Evolutionary conservation across 805 yeast species (phyloP).

Genomic region (Pichia occidentalis): DNA sequence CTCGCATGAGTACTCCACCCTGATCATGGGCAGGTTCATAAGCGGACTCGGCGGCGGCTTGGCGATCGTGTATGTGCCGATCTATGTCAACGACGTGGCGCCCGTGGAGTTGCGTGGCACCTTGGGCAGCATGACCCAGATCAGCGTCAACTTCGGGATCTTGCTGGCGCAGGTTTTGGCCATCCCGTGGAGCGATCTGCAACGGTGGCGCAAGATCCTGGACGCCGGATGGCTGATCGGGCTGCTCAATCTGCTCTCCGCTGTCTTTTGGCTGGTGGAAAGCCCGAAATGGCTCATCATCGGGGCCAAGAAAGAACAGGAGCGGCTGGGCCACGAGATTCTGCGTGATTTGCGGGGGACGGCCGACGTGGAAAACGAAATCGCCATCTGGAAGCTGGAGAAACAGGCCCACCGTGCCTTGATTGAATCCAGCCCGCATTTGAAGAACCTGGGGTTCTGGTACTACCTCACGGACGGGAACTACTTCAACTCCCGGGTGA

Average conservation of each 20-base stretch:
- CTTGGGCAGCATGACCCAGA: constrained; percentile 86
- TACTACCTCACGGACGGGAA: constrained; percentile 45
- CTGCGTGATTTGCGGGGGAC: constrained; percentile 34
- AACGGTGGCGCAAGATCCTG: constrained; percentile 68
- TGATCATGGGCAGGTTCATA: constrained; percentile 65
- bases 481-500: constrained; percentile 52
- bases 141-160: constrained; percentile 80
- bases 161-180: constrained; percentile 74
- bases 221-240: constrained; percentile 56
- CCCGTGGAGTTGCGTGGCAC: constrained; percentile 66
- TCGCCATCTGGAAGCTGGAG: constrained; percentile 28
- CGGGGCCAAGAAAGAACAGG: constrained; percentile 35
- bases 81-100: constrained; percentile 73
- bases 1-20: constrained; percentile 35
- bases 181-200: constrained; percentile 53
- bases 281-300: constrained; percentile 74
- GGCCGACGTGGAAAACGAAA: constrained; percentile 18
- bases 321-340: constrained; percentile 17
- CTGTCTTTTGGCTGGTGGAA: constrained; percentile 48
- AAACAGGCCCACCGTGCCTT: constrained; percentile 19
- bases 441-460: constrained; percentile 24
- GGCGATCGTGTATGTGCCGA: constrained; percentile 78
- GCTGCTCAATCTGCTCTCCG: constrained; percentile 37
- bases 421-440: constrained; percentile 20
- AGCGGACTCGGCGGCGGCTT: constrained; percentile 87